These are phyloP conservation scores for Entonaema liquescens DNA, from an alignment of 495 filamentous ascomycete genomes.

Conservation along the genomic window DNA sequence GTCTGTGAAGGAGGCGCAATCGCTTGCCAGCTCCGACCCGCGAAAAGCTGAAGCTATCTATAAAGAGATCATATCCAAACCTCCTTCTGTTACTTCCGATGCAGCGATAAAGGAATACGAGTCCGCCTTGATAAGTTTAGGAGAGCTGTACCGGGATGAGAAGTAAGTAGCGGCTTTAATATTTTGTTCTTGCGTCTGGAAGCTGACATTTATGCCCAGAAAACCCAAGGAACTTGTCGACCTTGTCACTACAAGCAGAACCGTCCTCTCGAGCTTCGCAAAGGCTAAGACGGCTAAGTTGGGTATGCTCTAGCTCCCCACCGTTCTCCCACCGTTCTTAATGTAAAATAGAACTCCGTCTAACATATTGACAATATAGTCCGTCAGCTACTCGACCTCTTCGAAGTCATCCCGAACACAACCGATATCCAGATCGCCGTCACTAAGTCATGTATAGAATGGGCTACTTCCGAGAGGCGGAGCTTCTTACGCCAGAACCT, in stretches of 20 bases:
- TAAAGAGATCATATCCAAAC: slow-evolving; percentile 85
- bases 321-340: neutral
- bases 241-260: slow-evolving; percentile 88
- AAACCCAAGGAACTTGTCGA: slow-evolving; percentile 88
- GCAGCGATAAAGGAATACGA: slow-evolving; percentile 89
- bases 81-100: slow-evolving; percentile 81
- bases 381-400: slow-evolving; percentile 95
- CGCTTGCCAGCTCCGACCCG: slow-evolving; percentile 79
- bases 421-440: slow-evolving; percentile 91
- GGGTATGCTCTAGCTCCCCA: slow-evolving; percentile 66
- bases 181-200: slow-evolving; percentile 1
- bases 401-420: slow-evolving; percentile 90
- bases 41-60: slow-evolving; percentile 82
- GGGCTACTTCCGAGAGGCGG: slow-evolving; percentile 91
- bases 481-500: slow-evolving; percentile 98
- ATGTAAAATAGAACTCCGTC: neutral
- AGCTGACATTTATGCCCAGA: slow-evolving; percentile 48
- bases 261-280: slow-evolving; percentile 91
- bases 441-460: slow-evolving; percentile 98
- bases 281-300: slow-evolving; percentile 99
- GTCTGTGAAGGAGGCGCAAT: slow-evolving; percentile 75
- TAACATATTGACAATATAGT: slow-evolving; percentile 62
- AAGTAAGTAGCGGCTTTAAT: slow-evolving; percentile 60
- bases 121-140: slow-evolving; percentile 80
- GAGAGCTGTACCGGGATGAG: slow-evolving; percentile 90